A percentile compares a stretch with the other conserved stretches of the same genome.
Evolutionary conservation across 2,329 filamentous ascomycete species (phyloP).

Genomic region (Diaporthe vaccinii): DNA sequence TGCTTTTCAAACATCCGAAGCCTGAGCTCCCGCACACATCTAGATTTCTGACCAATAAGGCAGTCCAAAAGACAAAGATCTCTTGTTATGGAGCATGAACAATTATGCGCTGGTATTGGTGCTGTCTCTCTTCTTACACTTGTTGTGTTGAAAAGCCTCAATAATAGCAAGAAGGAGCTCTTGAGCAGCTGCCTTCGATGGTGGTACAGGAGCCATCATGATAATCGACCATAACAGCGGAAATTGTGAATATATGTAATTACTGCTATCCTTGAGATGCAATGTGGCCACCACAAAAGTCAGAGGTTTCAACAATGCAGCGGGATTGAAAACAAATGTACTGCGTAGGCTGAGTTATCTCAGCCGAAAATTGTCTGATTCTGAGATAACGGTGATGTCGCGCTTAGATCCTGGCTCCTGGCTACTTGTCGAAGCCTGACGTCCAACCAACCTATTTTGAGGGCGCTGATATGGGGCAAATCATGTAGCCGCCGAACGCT

Average conservation of each 20-base stretch:
- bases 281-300: not conserved
- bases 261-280: not conserved
- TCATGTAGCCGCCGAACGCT: slow-evolving; percentile 6
- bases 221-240: not conserved
- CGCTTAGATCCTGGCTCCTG: not conserved
- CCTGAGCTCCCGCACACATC: not conserved
- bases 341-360: not conserved
- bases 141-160: not conserved
- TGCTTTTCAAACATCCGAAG: not conserved
- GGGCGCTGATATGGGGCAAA: not conserved
- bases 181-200: not conserved
- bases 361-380: not conserved
- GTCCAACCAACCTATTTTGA: slow-evolving; percentile 16
- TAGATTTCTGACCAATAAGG: not conserved
- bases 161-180: not conserved
- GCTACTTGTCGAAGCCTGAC: not conserved
- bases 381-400: not conserved
- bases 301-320: not conserved
- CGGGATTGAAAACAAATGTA: not conserved
- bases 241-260: not conserved
- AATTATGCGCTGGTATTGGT: not conserved
- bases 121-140: not conserved
- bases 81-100: fast-evolving
- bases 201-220: not conserved
- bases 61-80: not conserved